These are phyloP conservation scores for Aspergillus niger DNA, from an alignment of 2,329 filamentous ascomycete species.

Conservation along the genomic window DNA sequence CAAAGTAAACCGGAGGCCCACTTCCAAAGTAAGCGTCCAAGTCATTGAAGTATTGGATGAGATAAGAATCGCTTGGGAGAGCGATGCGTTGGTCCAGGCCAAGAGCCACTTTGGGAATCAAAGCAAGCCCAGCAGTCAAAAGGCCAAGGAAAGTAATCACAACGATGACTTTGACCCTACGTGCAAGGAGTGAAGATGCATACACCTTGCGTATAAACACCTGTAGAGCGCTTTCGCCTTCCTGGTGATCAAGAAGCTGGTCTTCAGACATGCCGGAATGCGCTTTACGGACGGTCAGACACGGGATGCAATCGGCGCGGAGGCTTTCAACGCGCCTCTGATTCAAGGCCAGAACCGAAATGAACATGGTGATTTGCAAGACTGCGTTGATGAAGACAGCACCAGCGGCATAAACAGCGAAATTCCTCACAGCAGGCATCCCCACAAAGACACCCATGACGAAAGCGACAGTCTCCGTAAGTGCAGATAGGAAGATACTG, in stretches of 20 bases:
- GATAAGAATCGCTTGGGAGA: constrained; percentile 88
- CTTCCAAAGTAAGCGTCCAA: constrained; percentile 88
- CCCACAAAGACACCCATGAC: constrained; percentile 89
- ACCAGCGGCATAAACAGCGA: constrained; percentile 92
- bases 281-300: constrained; percentile 75
- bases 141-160: constrained; percentile 82
- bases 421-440: constrained; percentile 97
- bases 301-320: constrained; percentile 90
- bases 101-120: constrained; percentile 81
- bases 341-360: constrained; percentile 87
- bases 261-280: constrained; percentile 66
- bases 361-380: constrained; percentile 96
- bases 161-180: constrained; percentile 75
- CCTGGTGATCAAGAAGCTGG: constrained; percentile 67
- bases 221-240: constrained; percentile 81
- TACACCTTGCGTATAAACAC: constrained; percentile 88
- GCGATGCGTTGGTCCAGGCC: constrained; percentile 94
- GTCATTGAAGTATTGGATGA: constrained; percentile 96
- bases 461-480: constrained; percentile 92
- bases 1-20: constrained; percentile 95
- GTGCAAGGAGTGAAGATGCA: constrained; percentile 77
- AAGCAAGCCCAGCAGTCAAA: constrained; percentile 79
- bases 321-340: constrained; percentile 86
- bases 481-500: constrained; percentile 91
- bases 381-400: constrained; percentile 96